These are phyloP conservation scores for Suhomyces guaymorum DNA, from an alignment of 1,139 yeast genomes.

Conservation along the genomic window DNA sequence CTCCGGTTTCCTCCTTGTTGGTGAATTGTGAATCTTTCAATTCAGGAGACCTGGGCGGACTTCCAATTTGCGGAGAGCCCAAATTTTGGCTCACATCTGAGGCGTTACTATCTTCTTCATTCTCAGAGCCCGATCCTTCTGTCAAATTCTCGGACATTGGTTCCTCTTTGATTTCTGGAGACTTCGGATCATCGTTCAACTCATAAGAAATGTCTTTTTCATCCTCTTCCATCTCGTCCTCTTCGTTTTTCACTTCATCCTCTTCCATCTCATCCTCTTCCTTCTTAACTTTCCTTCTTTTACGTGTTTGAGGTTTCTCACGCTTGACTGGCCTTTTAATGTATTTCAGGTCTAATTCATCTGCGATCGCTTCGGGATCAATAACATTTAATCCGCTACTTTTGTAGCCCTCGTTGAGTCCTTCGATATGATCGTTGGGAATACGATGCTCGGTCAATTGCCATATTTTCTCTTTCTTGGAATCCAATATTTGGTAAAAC, in stretches of 20 bases:
- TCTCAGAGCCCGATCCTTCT: too few relatives aligned
- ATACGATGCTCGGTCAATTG: constrained; percentile 23
- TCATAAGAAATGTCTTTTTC: too few relatives aligned
- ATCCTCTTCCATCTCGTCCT: constrained; percentile 8
- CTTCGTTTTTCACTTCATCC: constrained; percentile 8
- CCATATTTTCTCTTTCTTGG: constrained; percentile 41
- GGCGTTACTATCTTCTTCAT: neutral
- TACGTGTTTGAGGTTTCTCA: constrained; percentile 1
- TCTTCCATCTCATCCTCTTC: constrained; percentile 11
- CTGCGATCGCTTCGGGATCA: constrained; percentile 22
- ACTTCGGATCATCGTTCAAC: too few relatives aligned
- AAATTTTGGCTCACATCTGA: neutral
- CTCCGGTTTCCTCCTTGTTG: too few relatives aligned
- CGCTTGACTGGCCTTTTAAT: constrained; percentile 5
- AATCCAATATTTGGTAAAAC: constrained; percentile 36
- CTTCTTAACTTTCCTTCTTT: constrained; percentile 2
- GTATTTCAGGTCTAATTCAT: constrained; percentile 21
- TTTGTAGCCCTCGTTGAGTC: constrained; percentile 26
- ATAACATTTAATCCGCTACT: constrained; percentile 23
- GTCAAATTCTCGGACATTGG: neutral
- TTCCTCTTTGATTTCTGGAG: constrained; percentile 1
- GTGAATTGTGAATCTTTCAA: neutral
- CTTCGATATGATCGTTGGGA: constrained; percentile 17
- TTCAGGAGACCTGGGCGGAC: too few relatives aligned
- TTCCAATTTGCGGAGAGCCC: too few relatives aligned